Base-by-base conservation (phyloP, 495 filamentous ascomycete genomes). In the Aspergillus wentii region DNA sequence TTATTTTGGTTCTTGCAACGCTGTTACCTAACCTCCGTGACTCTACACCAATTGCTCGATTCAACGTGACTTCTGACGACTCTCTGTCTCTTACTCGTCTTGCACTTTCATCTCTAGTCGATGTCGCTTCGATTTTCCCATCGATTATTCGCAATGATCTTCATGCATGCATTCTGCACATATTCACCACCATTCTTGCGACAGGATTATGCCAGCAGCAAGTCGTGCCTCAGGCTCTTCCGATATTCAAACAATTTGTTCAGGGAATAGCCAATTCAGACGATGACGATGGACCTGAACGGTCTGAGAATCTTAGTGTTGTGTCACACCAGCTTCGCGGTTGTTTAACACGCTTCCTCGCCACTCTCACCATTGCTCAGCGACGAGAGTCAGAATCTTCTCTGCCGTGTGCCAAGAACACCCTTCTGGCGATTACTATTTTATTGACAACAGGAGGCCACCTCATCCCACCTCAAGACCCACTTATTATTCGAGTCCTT, bases 141-240 rank as follows among this genome's bases (percentile, higher is more conserved):
- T 80, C 85, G 0, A 86, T 99, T 46, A 99, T 99, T 64, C 88
- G 89, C 58, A 88, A 88, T 33, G 92, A 99, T 57, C 75, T 99
- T 8, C 88, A 99, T 57, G 91, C 92, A 30, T 95, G 90, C 54
- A 95, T 97, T 48, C 72, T 97, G 22, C 91, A 99, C 61, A 94
- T 97, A 17, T 97, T 97, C 56, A 83, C 83, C 28, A 95, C 86
- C 4, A 94, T 96, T 33, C 81, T 99, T 4, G 83, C 84, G 10
- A 95, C 88, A 0, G 80, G 84, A 1, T 70, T 82, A 17, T 96
- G 90, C 53, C 94, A 97, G 63, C 75, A 82, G 10, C 74, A 85
- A 15, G 85, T 96, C 27, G 86, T 96, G 2, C 90, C 94, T 1
- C 88, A 94, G 59, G 80, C 89, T 5, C 73, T 99, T 3, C 88